Conservation (phyloP, 331 rosid genomes). For the Ulmus americana region DNA sequence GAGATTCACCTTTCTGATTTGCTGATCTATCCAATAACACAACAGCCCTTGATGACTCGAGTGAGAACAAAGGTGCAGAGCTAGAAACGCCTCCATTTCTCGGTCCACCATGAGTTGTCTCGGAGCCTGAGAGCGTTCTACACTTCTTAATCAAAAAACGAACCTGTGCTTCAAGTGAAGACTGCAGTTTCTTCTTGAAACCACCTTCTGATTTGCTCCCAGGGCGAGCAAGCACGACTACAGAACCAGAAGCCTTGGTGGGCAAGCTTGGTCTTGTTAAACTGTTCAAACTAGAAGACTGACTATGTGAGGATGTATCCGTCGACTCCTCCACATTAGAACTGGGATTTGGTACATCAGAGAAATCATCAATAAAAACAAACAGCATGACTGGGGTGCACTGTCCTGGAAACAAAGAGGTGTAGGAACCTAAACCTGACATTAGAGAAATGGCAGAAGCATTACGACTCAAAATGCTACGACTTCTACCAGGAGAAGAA, state of each 20-base stretch:
- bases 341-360: conserved; percentile 37
- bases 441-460: conserved; percentile 59
- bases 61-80: conserved; percentile 70
- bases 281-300: conserved; percentile 47
- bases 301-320: conserved; percentile 47
- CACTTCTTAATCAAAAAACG: conserved; percentile 78
- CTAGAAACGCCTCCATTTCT: conserved; percentile 53
- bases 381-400: conserved; percentile 82
- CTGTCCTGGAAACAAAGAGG: conserved; percentile 91
- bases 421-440: conserved; percentile 86
- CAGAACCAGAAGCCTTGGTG: conserved; percentile 68
- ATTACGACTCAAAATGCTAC: conserved; percentile 55
- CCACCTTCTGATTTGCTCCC: conserved; percentile 75
- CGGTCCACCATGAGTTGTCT: conserved; percentile 51
- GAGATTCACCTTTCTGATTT: conserved; percentile 59
- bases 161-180: conserved; percentile 81
- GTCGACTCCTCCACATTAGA: conserved; percentile 52
- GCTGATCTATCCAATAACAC: conserved; percentile 58
- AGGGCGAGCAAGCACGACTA: conserved; percentile 85
- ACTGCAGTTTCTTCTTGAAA: conserved; percentile 69
- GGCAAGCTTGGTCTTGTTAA: conserved; percentile 51
- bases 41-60: conserved; percentile 85
- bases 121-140: conserved; percentile 62
- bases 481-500: conserved; percentile 62
- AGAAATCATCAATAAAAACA: conserved; percentile 74